A percentile compares a stretch with the other conserved stretches of the same genome.
These are phyloP conservation scores for Cyclotella choctawhatcheeana DNA, from an alignment of 108 stramenopile genomes.

Conservation along the genomic window DNA sequence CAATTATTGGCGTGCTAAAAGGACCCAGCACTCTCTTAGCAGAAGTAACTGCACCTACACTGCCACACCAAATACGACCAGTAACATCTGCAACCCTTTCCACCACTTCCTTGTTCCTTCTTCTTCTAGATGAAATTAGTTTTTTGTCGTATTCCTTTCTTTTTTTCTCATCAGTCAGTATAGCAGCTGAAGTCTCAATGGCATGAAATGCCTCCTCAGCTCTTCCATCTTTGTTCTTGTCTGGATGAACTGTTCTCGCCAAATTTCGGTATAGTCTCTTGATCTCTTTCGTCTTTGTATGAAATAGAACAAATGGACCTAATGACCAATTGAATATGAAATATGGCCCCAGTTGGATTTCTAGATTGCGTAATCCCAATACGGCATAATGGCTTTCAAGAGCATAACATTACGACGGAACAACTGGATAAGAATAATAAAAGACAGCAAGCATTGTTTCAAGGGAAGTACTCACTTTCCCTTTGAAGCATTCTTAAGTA, in stretches of 20 bases:
- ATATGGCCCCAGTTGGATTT: conserved; percentile 60
- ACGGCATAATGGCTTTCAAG: conserved; percentile 77
- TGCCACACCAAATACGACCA: conserved; percentile 16
- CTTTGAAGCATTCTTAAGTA: conserved; percentile 55
- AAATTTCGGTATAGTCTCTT: conserved; percentile 59
- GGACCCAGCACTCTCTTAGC: conserved; percentile 58
- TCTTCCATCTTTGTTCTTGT: conserved; percentile 71
- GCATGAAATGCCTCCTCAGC: conserved; percentile 88
- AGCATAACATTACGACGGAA: too few species aligned
- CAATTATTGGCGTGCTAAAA: conserved; percentile 65
- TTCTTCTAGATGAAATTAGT: conserved; percentile 36
- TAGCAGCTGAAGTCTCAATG: conserved; percentile 66
- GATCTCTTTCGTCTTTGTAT: conserved; percentile 40
- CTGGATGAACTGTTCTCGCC: conserved; percentile 53
- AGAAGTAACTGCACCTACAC: conserved; percentile 24
- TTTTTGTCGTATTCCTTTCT: conserved; percentile 67
- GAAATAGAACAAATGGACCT: conserved; percentile 40
- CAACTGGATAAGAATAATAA: too few species aligned
- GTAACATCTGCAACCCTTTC: conserved; percentile 24
- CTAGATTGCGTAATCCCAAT: conserved; percentile 70
- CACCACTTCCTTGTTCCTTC: conserved; percentile 37
- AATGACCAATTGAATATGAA: conserved; percentile 37
- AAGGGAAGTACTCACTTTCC: too few species aligned
- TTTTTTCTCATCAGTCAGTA: conserved; percentile 62
- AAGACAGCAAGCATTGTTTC: too few species aligned